These are phyloP conservation scores for Gossypium thurberi DNA, from an alignment of 345 rosid genomes.

Conservation along the genomic window DNA sequence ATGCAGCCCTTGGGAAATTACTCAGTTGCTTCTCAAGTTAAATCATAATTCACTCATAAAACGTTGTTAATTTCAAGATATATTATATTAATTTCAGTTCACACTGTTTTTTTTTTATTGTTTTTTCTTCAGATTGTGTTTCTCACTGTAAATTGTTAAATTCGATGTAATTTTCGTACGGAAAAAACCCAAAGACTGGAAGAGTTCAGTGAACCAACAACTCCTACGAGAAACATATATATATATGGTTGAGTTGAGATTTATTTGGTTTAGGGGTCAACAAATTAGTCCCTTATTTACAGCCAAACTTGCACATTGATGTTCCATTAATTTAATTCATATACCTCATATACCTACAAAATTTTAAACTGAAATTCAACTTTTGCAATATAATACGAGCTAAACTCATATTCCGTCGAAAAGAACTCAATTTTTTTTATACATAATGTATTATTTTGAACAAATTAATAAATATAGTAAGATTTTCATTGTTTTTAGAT, in stretches of 20 bases:
- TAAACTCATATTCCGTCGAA: too few relatives aligned
- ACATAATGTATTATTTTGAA: too few relatives aligned
- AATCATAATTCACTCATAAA: neutral
- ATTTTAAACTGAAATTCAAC: too few relatives aligned
- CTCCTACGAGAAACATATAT: neutral
- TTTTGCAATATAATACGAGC: too few relatives aligned
- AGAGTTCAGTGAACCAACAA: neutral
- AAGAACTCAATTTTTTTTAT: too few relatives aligned
- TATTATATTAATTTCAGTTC: neutral
- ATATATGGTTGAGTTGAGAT: neutral
- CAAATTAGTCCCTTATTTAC: neutral
- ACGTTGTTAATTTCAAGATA: neutral
- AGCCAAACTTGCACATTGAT: neutral
- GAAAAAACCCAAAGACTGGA: neutral
- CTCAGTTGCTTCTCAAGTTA: neutral
- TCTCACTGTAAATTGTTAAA: too few relatives aligned
- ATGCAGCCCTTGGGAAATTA: neutral
- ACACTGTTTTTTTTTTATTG: neutral
- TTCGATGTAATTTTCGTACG: too few relatives aligned
- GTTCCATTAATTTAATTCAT: neutral
- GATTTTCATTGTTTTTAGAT: neutral
- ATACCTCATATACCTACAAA: too few relatives aligned
- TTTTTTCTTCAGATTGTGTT: neutral
- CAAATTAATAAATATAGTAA: too few relatives aligned
- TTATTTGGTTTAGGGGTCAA: neutral